Evolutionary conservation across 129 eudicot species (phyloP).

Genomic region (Lactuca sativa): DNA sequence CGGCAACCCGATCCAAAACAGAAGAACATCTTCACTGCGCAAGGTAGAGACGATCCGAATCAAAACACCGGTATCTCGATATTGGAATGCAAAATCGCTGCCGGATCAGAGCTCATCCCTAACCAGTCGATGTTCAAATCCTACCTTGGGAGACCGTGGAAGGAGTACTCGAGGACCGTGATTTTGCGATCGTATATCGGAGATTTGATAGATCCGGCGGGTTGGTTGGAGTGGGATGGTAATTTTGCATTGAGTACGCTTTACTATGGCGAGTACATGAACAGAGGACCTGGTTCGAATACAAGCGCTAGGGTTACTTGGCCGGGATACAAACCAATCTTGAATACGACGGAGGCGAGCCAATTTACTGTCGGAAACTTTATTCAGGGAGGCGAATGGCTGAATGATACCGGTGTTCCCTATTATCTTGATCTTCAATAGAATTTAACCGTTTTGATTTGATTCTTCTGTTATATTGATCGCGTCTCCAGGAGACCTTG

Average conservation of each 20-base stretch:
- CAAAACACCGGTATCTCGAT: constrained; percentile 82
- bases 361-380: constrained; percentile 63
- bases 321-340: constrained; percentile 62
- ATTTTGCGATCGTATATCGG: constrained; percentile 43
- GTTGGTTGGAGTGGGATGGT: constrained; percentile 74
- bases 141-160: constrained; percentile 86
- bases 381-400: constrained; percentile 65
- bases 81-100: constrained; percentile 64
- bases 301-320: constrained; percentile 67
- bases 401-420: constrained; percentile 45
- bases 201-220: constrained; percentile 48
- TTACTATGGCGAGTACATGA: constrained; percentile 72
- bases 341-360: constrained; percentile 45
- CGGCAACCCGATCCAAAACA: constrained; percentile 57
- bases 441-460: constrained; percentile 6
- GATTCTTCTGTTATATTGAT: not conserved
- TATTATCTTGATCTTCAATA: constrained; percentile 37
- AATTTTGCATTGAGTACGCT: constrained; percentile 52
- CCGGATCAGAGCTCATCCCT: constrained; percentile 64
- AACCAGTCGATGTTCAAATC: constrained; percentile 46
- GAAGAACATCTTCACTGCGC: constrained; percentile 77
- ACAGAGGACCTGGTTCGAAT: constrained; percentile 69
- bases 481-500: not conserved
- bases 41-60: constrained; percentile 79
- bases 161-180: constrained; percentile 57